These are phyloP conservation scores for Plasmodium vinckei DNA, from an alignment of 169 alveolate genomes.

Conservation along the genomic window DNA sequence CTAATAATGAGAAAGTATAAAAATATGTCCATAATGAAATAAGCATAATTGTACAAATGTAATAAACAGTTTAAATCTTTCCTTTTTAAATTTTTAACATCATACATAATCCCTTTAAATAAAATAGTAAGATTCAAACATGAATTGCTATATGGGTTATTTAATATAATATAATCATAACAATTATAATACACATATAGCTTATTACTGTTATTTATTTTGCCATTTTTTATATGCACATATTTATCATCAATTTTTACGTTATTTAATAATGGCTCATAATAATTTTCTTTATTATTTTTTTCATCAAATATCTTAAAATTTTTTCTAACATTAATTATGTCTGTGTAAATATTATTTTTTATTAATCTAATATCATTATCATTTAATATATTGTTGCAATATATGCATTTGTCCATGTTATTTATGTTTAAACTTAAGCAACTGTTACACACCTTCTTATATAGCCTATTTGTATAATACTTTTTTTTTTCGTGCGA, in stretches of 20 bases:
- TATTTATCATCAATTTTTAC: conserved; percentile 72
- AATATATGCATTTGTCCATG: conserved; percentile 56
- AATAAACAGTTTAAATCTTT: conserved; percentile 47
- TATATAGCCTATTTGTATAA: conserved; percentile 65
- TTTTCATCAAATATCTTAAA: conserved; percentile 37
- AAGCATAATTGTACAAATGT: conserved; percentile 70
- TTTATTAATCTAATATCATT: conserved; percentile 67
- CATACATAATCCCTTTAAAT: conserved; percentile 75
- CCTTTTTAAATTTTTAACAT: conserved; percentile 71
- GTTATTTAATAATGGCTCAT: conserved; percentile 34
- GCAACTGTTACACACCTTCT: conserved; percentile 68
- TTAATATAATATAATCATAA: conserved; percentile 67
- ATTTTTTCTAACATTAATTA: conserved; percentile 65
- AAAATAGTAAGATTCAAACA: conserved; percentile 61
- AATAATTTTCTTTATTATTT: conserved; percentile 2
- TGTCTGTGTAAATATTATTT: conserved; percentile 69
- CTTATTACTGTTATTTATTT: conserved; percentile 37
- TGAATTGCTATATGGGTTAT: conserved; percentile 70
- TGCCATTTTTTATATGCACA: conserved; percentile 48
- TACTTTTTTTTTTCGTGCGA: conserved; percentile 72
- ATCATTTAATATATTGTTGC: conserved; percentile 45
- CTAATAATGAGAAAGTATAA: conserved; percentile 66
- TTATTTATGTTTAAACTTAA: conserved; percentile 65
- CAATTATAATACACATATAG: conserved; percentile 62
- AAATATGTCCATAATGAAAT: conserved; percentile 44